Evolutionary conservation across 1,139 yeast genomes (phyloP).

Genomic region (Geotrichum klebahnii): DNA sequence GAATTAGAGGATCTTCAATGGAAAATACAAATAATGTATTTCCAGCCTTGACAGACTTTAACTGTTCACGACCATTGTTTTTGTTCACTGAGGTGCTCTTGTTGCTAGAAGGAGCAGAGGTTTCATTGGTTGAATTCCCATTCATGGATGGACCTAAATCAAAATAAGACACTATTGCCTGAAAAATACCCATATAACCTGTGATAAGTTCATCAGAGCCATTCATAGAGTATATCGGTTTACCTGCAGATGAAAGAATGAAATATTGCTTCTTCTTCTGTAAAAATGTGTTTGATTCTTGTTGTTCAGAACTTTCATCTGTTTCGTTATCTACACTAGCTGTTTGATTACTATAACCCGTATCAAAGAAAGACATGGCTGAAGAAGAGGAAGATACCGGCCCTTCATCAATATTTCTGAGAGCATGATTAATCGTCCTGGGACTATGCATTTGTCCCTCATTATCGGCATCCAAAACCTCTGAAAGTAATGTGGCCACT

Average conservation of each 20-base stretch:
- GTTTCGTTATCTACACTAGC: slow-evolving; percentile 15
- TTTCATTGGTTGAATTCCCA: slow-evolving; percentile 1
- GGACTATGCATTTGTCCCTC: not conserved
- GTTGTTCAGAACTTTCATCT: slow-evolving; percentile 22
- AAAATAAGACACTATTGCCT: slow-evolving; percentile 62
- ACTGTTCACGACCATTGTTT: slow-evolving; percentile 23
- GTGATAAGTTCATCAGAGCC: slow-evolving; percentile 69
- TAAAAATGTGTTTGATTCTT: slow-evolving; percentile 42
- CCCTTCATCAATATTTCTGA: slow-evolving; percentile 8
- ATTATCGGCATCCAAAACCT: slow-evolving; percentile 26
- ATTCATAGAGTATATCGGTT: slow-evolving; percentile 79
- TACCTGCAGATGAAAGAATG: slow-evolving; percentile 86
- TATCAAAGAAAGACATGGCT: slow-evolving; percentile 9
- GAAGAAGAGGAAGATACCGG: slow-evolving; percentile 12
- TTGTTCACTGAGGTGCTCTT: not conserved
- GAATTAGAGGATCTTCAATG: slow-evolving; percentile 63
- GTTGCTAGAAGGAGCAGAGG: not conserved
- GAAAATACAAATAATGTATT: slow-evolving; percentile 56
- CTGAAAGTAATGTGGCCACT: slow-evolving; percentile 30
- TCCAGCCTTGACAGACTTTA: slow-evolving; percentile 34
- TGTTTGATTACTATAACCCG: not conserved
- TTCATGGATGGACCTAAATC: slow-evolving; percentile 40
- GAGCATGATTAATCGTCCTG: not conserved
- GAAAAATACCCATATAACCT: slow-evolving; percentile 63
- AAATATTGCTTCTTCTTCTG: slow-evolving; percentile 63